Evolutionary conservation across 495 filamentous ascomycete species (phyloP), one percentile per base, ranked within the genome.

Genomic region (Trichoderma reesei): DNA sequence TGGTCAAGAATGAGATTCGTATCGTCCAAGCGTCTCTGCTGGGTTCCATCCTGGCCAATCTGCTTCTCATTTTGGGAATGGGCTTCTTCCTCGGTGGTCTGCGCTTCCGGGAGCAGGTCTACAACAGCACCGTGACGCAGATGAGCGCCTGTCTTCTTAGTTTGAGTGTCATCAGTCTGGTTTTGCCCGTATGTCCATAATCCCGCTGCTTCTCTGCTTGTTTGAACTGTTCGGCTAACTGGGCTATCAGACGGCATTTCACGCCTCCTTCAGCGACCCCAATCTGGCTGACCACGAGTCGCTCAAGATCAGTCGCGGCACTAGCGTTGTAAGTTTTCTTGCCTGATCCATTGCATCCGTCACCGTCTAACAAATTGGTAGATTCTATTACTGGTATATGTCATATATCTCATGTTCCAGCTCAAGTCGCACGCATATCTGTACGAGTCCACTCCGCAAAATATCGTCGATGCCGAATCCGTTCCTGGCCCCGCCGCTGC

Each of bases 61-160:
- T 96, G 48, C 80, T 96, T 13, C 82, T 96, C 59, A 96, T 96
- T 71, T 78, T 96, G 65, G 92, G 92, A 67, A 93, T 96, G 90
- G 88, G 88, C 44, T 96, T 96, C 72, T 77, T 95, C 41, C 77
- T 93, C 41, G 92, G 92, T 69, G 92, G 92, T 63, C 78, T 96
- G 59, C 87, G 90, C 63, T 96, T 87, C 74, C 88, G 86, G 66
- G 92, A 96, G 79, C 92, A 93, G 80, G 86, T 96, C 65, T 96
- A 96, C 76, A 96, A 96, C 74, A 94, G 85, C 75, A 95, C 90
- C 33, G 89, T 95, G 60, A 96, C 91, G 3, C 90, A 96, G 75
- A 96, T 94, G 89, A 96, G 91, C 70, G 91, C 92, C 36, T 95
- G 90, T 76, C 79, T 96, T 59, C 85, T 96, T 66, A 92, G 90